Evolutionary conservation across 352 stramenopile genomes (phyloP).

Genomic region (Globisporangium cederbergense): DNA sequence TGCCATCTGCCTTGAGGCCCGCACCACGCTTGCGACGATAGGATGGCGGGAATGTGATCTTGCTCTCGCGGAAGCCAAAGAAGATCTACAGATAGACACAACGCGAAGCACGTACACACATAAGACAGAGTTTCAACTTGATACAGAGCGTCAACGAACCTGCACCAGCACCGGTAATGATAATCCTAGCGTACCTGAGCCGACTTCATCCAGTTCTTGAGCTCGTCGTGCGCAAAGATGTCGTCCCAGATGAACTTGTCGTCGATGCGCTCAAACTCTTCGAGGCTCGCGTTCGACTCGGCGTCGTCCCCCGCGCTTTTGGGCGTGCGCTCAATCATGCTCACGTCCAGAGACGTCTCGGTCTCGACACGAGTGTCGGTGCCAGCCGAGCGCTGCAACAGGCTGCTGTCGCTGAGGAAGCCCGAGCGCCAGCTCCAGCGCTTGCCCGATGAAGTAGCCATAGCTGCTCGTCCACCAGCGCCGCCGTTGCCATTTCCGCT

Average conservation of each 20-base stretch:
- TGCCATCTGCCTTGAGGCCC: slow-evolving; percentile 9
- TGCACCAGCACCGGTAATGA: background rate
- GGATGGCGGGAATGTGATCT: slow-evolving; percentile 76
- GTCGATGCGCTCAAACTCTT: slow-evolving; percentile 28
- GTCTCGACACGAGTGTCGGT: slow-evolving; percentile 7
- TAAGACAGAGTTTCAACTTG: slow-evolving; percentile 5
- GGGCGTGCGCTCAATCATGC: slow-evolving; percentile 31
- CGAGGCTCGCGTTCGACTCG: slow-evolving; percentile 16
- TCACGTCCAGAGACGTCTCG: slow-evolving; percentile 24
- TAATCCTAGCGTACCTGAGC: slow-evolving; percentile 3
- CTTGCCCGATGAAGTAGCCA: background rate
- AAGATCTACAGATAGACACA: slow-evolving; percentile 39
- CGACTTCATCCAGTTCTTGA: slow-evolving; percentile 47
- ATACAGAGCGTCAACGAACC: background rate
- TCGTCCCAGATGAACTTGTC: slow-evolving; percentile 54
- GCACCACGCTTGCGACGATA: slow-evolving; percentile 61
- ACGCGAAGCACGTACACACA: background rate
- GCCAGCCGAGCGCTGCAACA: background rate
- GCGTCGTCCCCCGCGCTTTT: slow-evolving; percentile 6
- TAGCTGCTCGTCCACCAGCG: slow-evolving; percentile 3
- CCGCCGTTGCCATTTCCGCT: background rate
- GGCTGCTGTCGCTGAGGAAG: slow-evolving; percentile 19
- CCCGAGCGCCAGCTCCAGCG: slow-evolving; percentile 25
- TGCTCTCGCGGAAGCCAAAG: slow-evolving; percentile 69
- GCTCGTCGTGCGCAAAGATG: slow-evolving; percentile 67